Evolutionary conservation across 495 filamentous ascomycete species (phyloP).

Genomic region (Aspergillus baeticus): DNA sequence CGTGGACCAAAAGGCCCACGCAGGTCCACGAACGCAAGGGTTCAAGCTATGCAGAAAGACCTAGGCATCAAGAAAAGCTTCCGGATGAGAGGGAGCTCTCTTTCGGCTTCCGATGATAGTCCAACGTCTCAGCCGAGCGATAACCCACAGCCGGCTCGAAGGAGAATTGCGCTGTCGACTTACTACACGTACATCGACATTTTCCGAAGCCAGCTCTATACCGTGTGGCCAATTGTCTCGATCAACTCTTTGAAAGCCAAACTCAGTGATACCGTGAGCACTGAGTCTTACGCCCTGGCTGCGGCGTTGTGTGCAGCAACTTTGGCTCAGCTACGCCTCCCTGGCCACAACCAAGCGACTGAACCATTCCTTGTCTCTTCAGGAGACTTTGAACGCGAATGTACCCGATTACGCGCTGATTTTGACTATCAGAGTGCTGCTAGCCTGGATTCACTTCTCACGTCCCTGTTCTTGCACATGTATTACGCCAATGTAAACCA

Average conservation of each 20-base stretch:
- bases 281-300: conserved; percentile 2
- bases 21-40: conserved; percentile 1
- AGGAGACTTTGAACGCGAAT: conserved; percentile 10
- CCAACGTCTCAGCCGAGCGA: not conserved
- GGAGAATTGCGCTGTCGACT: conserved; percentile 6
- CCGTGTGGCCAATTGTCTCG: conserved; percentile 13
- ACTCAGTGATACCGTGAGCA: not conserved
- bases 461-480: conserved; percentile 14
- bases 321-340: conserved; percentile 10
- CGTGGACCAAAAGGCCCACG: conserved; percentile 13
- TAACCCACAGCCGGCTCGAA: not conserved
- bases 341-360: not conserved
- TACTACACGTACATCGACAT: conserved; percentile 16
- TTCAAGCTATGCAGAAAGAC: conserved; percentile 10
- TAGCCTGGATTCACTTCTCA: conserved; percentile 9
- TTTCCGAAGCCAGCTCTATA: conserved; percentile 11
- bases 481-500: conserved; percentile 14
- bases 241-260: conserved; percentile 7
- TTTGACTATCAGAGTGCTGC: not conserved
- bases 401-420: conserved; percentile 1
- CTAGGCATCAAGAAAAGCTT: conserved; percentile 7
- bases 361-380: conserved; percentile 1
- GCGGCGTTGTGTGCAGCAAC: conserved; percentile 11
- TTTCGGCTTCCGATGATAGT: not conserved
- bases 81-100: conserved; percentile 2